Conservation (phyloP, 108 stramenopile species). For the Fistulifera pelliculosa region DNA sequence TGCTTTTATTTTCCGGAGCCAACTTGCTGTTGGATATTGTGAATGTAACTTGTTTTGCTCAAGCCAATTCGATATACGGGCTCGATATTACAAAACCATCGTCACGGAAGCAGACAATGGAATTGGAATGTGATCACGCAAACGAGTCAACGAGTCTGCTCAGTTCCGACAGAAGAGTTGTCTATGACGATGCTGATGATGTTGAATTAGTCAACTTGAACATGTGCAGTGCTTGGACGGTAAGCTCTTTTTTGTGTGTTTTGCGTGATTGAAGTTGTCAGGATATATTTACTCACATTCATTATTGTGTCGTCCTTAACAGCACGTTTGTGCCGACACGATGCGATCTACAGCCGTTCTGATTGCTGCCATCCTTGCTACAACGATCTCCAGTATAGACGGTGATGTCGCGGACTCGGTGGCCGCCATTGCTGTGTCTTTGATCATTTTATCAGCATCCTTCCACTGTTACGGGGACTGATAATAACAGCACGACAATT, state of each 20-base stretch:
- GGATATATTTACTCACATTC: no score
- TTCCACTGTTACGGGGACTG: conserved; percentile 44
- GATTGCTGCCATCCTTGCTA: conserved; percentile 42
- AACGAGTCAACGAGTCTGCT: no score
- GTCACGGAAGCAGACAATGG: no score
- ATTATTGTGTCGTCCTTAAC: no score
- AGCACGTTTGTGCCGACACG: conserved; percentile 61
- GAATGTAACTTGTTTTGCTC: conserved; percentile 70
- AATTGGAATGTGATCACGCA: no score
- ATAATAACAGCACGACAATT: no score
- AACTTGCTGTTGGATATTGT: conserved; percentile 65
- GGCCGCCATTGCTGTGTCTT: conserved; percentile 45
- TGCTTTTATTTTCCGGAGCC: conserved; percentile 60
- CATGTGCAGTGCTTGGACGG: conserved; percentile 62
- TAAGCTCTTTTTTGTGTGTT: no score
- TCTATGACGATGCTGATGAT: background rate
- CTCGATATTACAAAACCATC: conserved; percentile 1
- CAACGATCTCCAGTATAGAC: conserved; percentile 11
- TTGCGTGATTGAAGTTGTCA: no score
- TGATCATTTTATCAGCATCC: conserved; percentile 38
- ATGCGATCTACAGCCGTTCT: conserved; percentile 51
- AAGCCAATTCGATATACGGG: conserved; percentile 1
- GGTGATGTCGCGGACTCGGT: conserved; percentile 35
- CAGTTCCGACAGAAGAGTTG: no score
- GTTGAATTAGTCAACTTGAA: conserved; percentile 31